Base-by-base conservation (phyloP, 495 filamentous ascomycete species). In the Neurospora sublineolata region DNA sequence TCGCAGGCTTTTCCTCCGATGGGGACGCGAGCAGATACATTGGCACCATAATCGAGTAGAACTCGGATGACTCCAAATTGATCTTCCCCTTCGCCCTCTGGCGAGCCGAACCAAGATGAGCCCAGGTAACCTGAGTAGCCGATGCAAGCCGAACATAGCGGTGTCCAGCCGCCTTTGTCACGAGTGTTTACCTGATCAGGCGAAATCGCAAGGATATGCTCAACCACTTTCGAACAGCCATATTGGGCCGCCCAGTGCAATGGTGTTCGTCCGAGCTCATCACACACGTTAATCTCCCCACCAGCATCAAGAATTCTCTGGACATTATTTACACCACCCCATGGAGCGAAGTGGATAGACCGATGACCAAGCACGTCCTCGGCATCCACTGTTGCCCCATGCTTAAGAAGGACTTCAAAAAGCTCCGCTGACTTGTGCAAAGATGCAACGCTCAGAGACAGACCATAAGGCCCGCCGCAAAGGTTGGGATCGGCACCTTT, bases 31-130 rank as follows among this genome's bases (percentile, higher is more conserved):
- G 16, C 6, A 18, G 16, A 42, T n/a, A 14, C 5, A 14, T 8
- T 42, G 40, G 40, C 40, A 42, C 40, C 40, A 42, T 42, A 16
- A 7, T 42, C 40, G 1, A n/a, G 16, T 16, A 42, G 40, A n/a
- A 42, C 5, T 6, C 18, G 12, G 1, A 42, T 5, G 5, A 42
- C 40, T 4, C n/a, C 16, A 6, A 42, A 4, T 6, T 42, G 40
- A 14, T 42, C 40, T 42, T 42, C 4, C 14, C 5, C 40, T n/a
- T 16, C 40, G 4, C 1, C 3, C 40, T 42, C 16, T 42, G 40
- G 40, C 5, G 0, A n/a, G 0, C 16, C 40, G 40, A 42, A n/a
- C 40, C 0, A 6, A 2, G 0, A 18, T 4, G 0, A 1, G 0
- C 18, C 1, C 12, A 6, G n/a, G 5, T 4, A 7, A 12, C 0